Percentiles rank a stretch among this genome's conserved stretches.
These are phyloP conservation scores for Bipolaris cookei DNA, from an alignment of 2,329 filamentous ascomycete genomes.

Conservation along the genomic window DNA sequence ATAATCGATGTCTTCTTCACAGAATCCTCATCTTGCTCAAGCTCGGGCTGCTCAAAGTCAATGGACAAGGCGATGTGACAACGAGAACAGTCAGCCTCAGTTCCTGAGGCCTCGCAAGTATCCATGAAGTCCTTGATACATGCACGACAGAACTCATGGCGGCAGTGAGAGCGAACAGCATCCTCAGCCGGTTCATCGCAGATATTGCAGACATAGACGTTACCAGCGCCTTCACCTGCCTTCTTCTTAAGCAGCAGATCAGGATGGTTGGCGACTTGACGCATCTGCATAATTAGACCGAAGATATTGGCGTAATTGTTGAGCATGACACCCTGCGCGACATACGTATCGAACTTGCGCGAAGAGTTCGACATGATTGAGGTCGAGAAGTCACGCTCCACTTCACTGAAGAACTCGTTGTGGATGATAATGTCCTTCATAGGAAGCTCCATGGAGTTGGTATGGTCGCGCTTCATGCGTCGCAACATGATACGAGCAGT, in stretches of 20 bases:
- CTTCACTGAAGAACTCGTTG: constrained; percentile 94
- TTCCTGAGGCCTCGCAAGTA: constrained; percentile 70
- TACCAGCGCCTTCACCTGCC: constrained; percentile 82
- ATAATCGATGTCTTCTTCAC: constrained; percentile 98
- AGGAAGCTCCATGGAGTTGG: constrained; percentile 92
- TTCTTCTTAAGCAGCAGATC: constrained; percentile 88
- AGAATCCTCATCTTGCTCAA: constrained; percentile 84
- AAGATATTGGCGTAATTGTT: constrained; percentile 96
- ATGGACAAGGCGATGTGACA: constrained; percentile 91
- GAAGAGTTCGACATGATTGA: constrained; percentile 94
- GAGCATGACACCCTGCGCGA: constrained; percentile 88
- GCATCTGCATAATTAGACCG: constrained; percentile 98
- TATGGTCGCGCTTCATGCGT: constrained; percentile 91
- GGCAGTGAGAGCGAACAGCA: constrained; percentile 88
- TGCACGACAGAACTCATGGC: constrained; percentile 87
- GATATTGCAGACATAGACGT: constrained; percentile 88
- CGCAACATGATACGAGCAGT: constrained; percentile 95
- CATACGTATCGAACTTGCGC: constrained; percentile 93
- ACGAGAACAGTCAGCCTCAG: constrained; percentile 75
- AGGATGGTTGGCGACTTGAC: constrained; percentile 94
- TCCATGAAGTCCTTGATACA: constrained; percentile 82
- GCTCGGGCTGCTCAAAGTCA: constrained; percentile 92
- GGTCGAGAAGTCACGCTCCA: constrained; percentile 91
- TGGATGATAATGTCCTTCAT: constrained; percentile 92
- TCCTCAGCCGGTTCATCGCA: constrained; percentile 97